A percentile compares a stretch with the other conserved stretches of the same genome.
Evolutionary conservation across 2,329 filamentous ascomycete genomes (phyloP).

Genomic region (Colletotrichum abscissum): DNA sequence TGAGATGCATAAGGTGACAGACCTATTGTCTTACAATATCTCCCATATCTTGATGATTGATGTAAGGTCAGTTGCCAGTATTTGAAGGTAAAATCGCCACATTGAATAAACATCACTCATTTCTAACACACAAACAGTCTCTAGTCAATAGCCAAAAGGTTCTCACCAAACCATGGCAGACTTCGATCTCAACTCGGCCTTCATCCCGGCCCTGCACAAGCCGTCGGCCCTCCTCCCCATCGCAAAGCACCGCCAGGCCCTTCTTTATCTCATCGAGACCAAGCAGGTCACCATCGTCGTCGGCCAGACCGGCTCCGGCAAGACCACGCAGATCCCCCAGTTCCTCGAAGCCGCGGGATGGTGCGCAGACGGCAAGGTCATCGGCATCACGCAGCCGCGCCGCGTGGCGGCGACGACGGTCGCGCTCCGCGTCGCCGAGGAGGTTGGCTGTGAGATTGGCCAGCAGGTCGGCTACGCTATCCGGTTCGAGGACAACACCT

Average conservation of each 20-base stretch:
- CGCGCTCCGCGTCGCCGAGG: constrained; percentile 88
- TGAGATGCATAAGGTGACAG: neutral
- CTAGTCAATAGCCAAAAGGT: neutral
- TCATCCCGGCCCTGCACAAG: constrained; percentile 88
- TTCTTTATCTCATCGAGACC: constrained; percentile 89
- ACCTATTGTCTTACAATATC: neutral
- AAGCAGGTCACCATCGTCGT: constrained; percentile 88
- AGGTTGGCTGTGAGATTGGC: constrained; percentile 86
- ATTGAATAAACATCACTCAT: neutral
- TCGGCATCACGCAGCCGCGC: constrained; percentile 93
- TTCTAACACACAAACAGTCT: neutral
- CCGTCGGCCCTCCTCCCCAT: constrained; percentile 88
- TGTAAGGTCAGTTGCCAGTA: neutral
- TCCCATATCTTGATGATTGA: neutral
- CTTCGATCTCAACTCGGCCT: constrained; percentile 65
- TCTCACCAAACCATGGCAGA: constrained; percentile 59
- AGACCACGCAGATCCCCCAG: constrained; percentile 95
- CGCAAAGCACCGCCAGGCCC: constrained; percentile 79
- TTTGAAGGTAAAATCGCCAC: neutral
- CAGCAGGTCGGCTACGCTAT: constrained; percentile 96
- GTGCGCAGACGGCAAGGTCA: constrained; percentile 83
- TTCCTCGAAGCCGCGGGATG: constrained; percentile 90
- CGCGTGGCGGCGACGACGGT: constrained; percentile 93
- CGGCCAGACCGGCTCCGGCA: constrained; percentile 93
- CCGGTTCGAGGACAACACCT: constrained; percentile 91